Percentiles rank a stretch among this genome's conserved stretches.
Conservation (phyloP, 805 yeast species). For the Millerago galiae region DNA sequence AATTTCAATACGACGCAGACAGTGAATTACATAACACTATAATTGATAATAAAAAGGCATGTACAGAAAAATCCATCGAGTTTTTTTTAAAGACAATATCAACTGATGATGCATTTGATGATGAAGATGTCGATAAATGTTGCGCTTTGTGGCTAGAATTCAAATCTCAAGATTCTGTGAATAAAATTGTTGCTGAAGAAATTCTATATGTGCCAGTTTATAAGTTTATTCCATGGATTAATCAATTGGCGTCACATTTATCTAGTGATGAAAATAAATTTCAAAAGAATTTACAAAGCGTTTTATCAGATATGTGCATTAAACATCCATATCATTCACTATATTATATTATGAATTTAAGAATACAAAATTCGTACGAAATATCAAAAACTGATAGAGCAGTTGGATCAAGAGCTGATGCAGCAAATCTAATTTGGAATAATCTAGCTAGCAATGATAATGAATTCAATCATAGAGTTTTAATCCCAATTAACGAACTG, state of each 20-base stretch:
- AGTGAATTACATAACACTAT: constrained; percentile 36
- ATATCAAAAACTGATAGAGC: constrained; percentile 29
- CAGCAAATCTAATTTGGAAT: constrained; percentile 45
- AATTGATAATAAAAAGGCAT: constrained; percentile 31
- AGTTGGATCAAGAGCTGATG: constrained; percentile 40
- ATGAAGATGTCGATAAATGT: constrained; percentile 63
- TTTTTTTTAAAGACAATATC: constrained; percentile 54
- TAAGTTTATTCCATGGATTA: constrained; percentile 73
- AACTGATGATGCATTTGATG: constrained; percentile 36
- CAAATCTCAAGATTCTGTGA: constrained; percentile 38
- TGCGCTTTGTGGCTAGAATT: constrained; percentile 80
- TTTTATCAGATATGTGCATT: constrained; percentile 41
- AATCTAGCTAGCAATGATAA: constrained; percentile 26
- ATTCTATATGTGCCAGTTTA: constrained; percentile 44
- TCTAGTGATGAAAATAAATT: constrained; percentile 43
- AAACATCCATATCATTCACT: constrained; percentile 71
- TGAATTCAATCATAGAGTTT: constrained; percentile 23
- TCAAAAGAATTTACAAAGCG: constrained; percentile 43
- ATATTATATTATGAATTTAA: constrained; percentile 54
- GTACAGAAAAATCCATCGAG: constrained; percentile 47
- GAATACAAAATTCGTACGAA: constrained; percentile 34
- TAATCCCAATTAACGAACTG: constrained; percentile 42
- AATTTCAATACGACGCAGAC: constrained; percentile 44
- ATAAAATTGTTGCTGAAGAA: constrained; percentile 31
- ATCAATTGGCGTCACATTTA: constrained; percentile 72